Conservation (phyloP, 2,329 filamentous ascomycete species). For the Sphaerulina musiva region DNA sequence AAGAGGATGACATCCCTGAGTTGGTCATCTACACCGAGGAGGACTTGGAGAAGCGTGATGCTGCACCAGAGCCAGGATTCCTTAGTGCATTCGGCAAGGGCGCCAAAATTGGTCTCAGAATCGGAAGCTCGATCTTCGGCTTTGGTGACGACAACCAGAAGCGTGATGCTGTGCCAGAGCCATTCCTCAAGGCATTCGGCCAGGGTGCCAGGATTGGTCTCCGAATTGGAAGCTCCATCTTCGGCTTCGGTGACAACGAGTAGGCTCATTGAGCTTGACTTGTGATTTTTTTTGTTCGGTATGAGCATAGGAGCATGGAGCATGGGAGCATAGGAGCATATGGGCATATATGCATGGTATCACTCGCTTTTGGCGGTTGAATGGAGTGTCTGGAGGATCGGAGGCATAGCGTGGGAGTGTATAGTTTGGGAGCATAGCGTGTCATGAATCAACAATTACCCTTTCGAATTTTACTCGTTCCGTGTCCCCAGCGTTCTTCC, state of each 20-base stretch:
- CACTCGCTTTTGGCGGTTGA: not conserved
- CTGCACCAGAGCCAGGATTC: too few species aligned
- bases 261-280: not conserved
- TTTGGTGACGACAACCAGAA: not conserved
- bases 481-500: too few species aligned
- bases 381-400: not conserved
- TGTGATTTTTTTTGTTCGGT: not conserved
- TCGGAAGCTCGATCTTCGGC: not conserved
- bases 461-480: not conserved
- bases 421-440: not conserved
- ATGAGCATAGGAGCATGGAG: not conserved
- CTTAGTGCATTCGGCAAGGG: too few species aligned
- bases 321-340: too few species aligned
- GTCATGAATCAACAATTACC: not conserved
- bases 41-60: too few species aligned
- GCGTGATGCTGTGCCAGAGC: too few species aligned
- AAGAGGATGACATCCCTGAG: too few species aligned
- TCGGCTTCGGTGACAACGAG: not conserved
- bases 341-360: not conserved
- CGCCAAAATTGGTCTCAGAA: not conserved
- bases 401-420: not conserved
- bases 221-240: too few species aligned
- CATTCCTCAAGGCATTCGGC: too few species aligned
- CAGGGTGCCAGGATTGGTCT: too few species aligned
- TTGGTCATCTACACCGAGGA: too few species aligned